Conservation (phyloP, 768 basidiomycete genomes). For the Leccinum truebloodii region DNA sequence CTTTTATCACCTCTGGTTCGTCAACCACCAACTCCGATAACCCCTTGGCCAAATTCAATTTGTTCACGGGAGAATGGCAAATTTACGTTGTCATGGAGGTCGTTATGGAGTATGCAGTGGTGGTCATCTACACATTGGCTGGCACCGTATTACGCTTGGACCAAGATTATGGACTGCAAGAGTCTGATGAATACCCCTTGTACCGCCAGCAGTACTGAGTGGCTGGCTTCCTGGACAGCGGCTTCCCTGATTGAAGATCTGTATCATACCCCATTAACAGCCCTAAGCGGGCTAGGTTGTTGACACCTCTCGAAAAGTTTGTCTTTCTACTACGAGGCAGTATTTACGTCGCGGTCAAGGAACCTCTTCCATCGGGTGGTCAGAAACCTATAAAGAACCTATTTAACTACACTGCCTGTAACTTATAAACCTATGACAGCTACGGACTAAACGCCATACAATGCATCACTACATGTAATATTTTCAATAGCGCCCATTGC, state of each 20-base stretch:
- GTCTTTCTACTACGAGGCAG: not conserved
- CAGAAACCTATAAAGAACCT: not conserved
- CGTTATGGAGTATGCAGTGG: constrained; percentile 58
- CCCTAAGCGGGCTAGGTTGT: too few species aligned
- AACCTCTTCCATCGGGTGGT: not conserved
- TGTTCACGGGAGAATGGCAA: constrained; percentile 57
- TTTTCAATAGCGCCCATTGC: not conserved
- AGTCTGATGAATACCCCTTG: constrained; percentile 33
- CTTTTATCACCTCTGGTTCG: constrained; percentile 37
- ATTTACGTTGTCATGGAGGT: constrained; percentile 59
- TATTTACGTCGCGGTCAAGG: not conserved
- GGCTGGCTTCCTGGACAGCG: not conserved
- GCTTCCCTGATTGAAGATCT: not conserved
- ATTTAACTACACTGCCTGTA: not conserved
- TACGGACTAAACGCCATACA: not conserved
- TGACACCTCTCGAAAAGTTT: not conserved
- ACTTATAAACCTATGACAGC: not conserved
- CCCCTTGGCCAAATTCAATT: constrained; percentile 55
- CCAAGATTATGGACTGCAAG: constrained; percentile 32
- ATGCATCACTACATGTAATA: not conserved
- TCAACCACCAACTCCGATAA: constrained; percentile 20
- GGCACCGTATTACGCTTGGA: constrained; percentile 33
- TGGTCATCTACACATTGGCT: constrained; percentile 42
- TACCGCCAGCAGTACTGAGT: constrained; percentile 35
- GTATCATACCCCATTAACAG: not conserved